Conservation (phyloP, 352 stramenopile species). For the Pythium periplocum region DNA sequence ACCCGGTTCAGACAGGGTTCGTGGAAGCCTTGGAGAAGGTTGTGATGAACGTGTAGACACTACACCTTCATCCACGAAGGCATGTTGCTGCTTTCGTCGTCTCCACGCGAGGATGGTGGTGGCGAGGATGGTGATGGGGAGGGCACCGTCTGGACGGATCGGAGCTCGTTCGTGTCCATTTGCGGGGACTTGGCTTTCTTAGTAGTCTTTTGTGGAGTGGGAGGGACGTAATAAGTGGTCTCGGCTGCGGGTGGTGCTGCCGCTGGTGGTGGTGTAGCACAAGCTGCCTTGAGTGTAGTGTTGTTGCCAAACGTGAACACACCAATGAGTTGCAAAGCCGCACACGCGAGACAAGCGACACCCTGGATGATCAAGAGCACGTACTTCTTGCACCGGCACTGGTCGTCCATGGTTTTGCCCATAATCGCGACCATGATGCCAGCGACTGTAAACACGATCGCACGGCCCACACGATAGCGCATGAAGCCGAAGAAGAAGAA, state of each 20-base stretch:
- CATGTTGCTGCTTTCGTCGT: no score
- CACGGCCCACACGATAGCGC: slow-evolving; percentile 60
- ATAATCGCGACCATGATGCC: slow-evolving; percentile 60
- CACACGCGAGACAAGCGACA: slow-evolving; percentile 39
- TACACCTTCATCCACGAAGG: no score
- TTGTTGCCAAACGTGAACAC: slow-evolving; percentile 56
- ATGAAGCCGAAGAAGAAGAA: slow-evolving; percentile 84
- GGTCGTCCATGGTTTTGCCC: slow-evolving; percentile 46
- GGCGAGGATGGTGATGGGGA: no score
- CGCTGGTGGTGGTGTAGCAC: background rate
- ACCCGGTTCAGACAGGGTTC: no score
- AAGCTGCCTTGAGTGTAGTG: slow-evolving; percentile 9
- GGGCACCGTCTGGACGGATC: no score
- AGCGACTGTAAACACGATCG: slow-evolving; percentile 45
- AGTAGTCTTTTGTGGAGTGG: no score
- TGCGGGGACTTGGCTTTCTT: no score
- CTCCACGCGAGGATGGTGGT: no score
- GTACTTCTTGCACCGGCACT: slow-evolving; percentile 47
- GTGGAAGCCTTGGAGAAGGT: no score
- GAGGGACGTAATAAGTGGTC: no score
- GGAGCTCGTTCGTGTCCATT: no score
- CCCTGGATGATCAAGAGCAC: slow-evolving; percentile 50
- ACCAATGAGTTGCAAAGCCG: slow-evolving; percentile 33
- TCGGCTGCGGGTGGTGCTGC: background rate
- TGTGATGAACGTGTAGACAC: no score